Evolutionary conservation across 805 yeast species (phyloP).

Genomic region (Metschnikowia kofuensis): DNA sequence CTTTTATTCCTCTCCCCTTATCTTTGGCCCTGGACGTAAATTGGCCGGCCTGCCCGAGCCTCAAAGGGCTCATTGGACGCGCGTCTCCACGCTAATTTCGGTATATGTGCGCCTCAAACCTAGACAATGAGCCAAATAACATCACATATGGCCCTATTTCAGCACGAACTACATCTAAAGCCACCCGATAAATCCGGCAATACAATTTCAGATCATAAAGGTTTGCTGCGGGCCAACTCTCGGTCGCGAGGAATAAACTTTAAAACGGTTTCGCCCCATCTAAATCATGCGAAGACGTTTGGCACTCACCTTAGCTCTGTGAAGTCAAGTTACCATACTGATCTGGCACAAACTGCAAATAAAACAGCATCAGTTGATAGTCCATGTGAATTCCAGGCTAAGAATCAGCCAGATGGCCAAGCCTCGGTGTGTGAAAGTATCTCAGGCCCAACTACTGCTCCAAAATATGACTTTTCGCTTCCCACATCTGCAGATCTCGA

Average conservation of each 20-base stretch:
- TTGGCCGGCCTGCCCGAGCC: no score
- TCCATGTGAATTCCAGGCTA: no score
- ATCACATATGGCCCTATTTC: conserved; percentile 1
- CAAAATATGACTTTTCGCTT: conserved; percentile 27
- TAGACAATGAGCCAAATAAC: background rate
- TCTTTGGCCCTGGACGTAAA: background rate
- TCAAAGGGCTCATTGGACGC: background rate
- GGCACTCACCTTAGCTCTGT: background rate
- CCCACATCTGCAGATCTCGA: conserved; percentile 31
- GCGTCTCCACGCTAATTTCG: background rate
- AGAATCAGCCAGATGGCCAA: no score
- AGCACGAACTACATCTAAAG: conserved; percentile 4
- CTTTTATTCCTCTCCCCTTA: background rate
- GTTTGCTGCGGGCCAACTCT: conserved; percentile 8
- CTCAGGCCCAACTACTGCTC: background rate
- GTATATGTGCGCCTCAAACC: background rate
- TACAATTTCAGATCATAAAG: background rate
- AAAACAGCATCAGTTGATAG: background rate
- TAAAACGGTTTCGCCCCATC: conserved; percentile 17
- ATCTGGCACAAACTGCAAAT: background rate
- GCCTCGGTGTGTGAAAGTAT: background rate
- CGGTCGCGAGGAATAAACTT: conserved; percentile 33
- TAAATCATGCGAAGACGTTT: background rate
- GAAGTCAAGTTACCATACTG: background rate
- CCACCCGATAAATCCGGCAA: background rate